Conservation (phyloP, 2,329 filamentous ascomycete species). For the Paracoccidioides lutzii region DNA sequence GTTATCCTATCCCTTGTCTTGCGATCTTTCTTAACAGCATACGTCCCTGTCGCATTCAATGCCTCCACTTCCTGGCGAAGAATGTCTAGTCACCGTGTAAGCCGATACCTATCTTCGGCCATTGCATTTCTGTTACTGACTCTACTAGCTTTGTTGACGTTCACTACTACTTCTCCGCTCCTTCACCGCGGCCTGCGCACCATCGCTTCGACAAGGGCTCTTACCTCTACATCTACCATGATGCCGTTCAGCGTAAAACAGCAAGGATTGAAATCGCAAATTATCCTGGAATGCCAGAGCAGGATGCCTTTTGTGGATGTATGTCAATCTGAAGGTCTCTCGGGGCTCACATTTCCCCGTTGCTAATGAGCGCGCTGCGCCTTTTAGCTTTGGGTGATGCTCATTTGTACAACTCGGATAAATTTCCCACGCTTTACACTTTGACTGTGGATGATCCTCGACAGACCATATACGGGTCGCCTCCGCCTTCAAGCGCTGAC, state of each 20-base stretch:
- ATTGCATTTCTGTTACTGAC: constrained; percentile 5
- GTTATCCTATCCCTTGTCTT: neutral
- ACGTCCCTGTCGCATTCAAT: constrained; percentile 17
- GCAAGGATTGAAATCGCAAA: constrained; percentile 51
- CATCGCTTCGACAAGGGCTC: constrained; percentile 53
- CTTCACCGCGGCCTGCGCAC: constrained; percentile 42
- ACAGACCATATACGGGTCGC: constrained; percentile 16
- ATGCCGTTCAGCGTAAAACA: constrained; percentile 38
- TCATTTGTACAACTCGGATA: constrained; percentile 43
- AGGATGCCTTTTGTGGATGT: constrained; percentile 52
- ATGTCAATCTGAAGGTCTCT: constrained; percentile 14
- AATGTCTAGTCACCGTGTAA: constrained; percentile 36
- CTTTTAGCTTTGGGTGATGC: constrained; percentile 38
- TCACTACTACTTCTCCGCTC: constrained; percentile 50
- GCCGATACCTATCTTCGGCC: constrained; percentile 10
- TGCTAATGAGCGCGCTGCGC: neutral
- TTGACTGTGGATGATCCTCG: constrained; percentile 38
- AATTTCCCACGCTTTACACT: constrained; percentile 48
- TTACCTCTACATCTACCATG: constrained; percentile 53
- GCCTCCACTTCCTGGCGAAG: constrained; percentile 36
- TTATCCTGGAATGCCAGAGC: constrained; percentile 48
- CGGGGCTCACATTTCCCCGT: neutral
- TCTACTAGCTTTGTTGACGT: constrained; percentile 46
- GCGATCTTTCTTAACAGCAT: neutral
- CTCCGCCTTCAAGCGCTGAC: constrained; percentile 17